Evolutionary conservation across 768 basidiomycete genomes (phyloP).

Genomic region (Infundibulicybe gibba): DNA sequence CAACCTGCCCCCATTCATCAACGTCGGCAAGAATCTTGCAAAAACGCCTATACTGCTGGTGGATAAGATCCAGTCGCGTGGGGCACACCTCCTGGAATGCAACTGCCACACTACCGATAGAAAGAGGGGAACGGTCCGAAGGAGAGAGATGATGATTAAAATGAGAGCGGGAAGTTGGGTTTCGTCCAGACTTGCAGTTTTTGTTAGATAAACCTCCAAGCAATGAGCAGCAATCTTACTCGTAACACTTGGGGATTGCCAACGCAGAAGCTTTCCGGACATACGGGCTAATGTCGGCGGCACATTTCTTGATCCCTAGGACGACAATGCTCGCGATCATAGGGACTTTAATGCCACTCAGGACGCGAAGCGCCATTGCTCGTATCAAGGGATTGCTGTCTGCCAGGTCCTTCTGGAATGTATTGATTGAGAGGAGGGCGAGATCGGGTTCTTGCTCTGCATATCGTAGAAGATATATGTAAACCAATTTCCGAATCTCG

Average conservation of each 20-base stretch:
- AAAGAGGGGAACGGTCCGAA: constrained; percentile 81
- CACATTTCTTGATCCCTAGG: constrained; percentile 89
- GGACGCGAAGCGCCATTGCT: constrained; percentile 91
- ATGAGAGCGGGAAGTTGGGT: constrained; percentile 71
- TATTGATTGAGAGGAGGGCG: constrained; percentile 94
- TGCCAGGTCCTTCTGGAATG: constrained; percentile 94
- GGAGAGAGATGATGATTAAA: constrained; percentile 58
- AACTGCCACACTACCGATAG: constrained; percentile 80
- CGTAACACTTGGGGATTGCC: constrained; percentile 83
- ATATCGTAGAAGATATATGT: constrained; percentile 94
- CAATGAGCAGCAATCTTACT: constrained; percentile 30
- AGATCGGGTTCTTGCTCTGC: constrained; percentile 93
- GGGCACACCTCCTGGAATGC: constrained; percentile 90
- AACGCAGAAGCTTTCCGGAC: constrained; percentile 91
- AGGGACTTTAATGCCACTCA: constrained; percentile 88
- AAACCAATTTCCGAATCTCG: constrained; percentile 94
- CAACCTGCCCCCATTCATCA: constrained; percentile 96
- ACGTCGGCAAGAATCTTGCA: constrained; percentile 84
- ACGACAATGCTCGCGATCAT: constrained; percentile 85
- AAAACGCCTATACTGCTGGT: constrained; percentile 82
- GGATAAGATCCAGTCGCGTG: constrained; percentile 81
- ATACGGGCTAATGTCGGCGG: constrained; percentile 89
- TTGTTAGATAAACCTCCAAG: background rate
- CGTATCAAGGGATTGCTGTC: constrained; percentile 93
- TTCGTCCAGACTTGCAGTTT: constrained; percentile 59